Percentiles rank a stretch among this genome's conserved stretches.
phyloP scores from a whole-genome alignment of 495 filamentous ascomycete species.

The Daldinia decipiens region DNA sequence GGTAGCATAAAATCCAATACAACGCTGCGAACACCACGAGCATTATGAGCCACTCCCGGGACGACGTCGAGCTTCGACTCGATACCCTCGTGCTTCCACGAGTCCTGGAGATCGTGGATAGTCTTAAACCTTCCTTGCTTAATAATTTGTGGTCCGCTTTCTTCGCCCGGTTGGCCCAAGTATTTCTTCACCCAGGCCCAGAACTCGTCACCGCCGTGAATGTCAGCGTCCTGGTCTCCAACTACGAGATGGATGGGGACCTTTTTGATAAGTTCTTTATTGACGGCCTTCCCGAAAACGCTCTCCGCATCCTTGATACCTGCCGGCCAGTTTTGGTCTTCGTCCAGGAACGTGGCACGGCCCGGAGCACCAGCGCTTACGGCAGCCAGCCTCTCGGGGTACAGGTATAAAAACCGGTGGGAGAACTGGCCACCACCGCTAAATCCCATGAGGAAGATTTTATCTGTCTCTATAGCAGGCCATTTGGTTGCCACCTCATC shows the following conservation, averaged over 20 bases:
- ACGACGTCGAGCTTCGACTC: conserved; percentile 35
- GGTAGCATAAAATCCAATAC: conserved; percentile 32
- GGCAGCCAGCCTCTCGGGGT: conserved; percentile 43
- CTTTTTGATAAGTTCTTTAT: conserved; percentile 33
- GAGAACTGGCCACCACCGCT: conserved; percentile 49
- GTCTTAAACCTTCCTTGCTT: conserved; percentile 29
- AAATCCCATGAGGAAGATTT: conserved; percentile 46
- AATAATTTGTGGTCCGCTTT: conserved; percentile 7
- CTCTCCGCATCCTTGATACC: conserved; percentile 40
- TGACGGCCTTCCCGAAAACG: conserved; percentile 32
- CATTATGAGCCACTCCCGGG: conserved; percentile 30
- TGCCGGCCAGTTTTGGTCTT: conserved; percentile 34
- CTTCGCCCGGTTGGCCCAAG: conserved; percentile 5
- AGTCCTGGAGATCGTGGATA: conserved; percentile 15
- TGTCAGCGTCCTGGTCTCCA: conserved; percentile 33
- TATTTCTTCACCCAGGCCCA: conserved; percentile 39
- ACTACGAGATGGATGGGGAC: conserved; percentile 44
- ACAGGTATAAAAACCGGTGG: conserved; percentile 46
- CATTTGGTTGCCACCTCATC: conserved; percentile 41
- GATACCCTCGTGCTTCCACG: conserved; percentile 38
- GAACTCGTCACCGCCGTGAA: conserved; percentile 41
- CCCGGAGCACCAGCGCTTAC: conserved; percentile 47
- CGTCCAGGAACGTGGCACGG: conserved; percentile 33
- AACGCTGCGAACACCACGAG: conserved; percentile 27
- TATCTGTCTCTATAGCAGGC: conserved; percentile 44